A percentile compares a stretch with the other conserved stretches of the same genome.
phyloP scores from a whole-genome alignment of 164 flowering plant species.

The Tetrastigma voinierianum region DNA sequence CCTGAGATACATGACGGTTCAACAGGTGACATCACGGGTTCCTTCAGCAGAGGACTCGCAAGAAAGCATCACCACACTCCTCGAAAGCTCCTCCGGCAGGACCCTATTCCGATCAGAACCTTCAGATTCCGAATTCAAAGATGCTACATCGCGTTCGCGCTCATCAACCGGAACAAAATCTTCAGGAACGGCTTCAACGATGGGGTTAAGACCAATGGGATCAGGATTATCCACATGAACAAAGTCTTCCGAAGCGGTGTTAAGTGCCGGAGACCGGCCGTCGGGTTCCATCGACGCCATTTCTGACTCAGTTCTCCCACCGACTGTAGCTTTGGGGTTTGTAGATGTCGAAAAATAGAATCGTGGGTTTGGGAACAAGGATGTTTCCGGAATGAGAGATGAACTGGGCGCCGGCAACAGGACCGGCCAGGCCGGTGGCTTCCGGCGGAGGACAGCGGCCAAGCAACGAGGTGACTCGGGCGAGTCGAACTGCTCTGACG shows the following conservation, averaged over 20 bases:
- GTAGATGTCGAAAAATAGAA: background rate
- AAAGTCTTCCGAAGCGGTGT: constrained; percentile 28
- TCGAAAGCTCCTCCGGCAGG: constrained; percentile 63
- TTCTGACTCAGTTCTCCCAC: no score
- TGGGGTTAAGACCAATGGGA: background rate
- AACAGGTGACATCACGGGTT: constrained; percentile 68
- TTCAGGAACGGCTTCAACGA: constrained; percentile 13
- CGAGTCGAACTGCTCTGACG: constrained; percentile 13
- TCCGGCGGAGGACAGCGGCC: background rate
- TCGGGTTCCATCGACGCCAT: constrained; percentile 20
- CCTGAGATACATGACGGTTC: constrained; percentile 92
- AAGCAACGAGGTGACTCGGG: constrained; percentile 14
- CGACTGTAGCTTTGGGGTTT: background rate
- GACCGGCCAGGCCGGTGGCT: constrained; percentile 5
- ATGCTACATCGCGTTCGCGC: background rate
- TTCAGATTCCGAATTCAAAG: constrained; percentile 12
- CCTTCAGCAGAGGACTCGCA: constrained; percentile 71
- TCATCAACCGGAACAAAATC: constrained; percentile 16
- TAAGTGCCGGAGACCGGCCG: background rate
- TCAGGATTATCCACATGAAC: constrained; percentile 31
- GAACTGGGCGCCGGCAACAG: background rate
- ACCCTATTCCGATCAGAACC: constrained; percentile 11
- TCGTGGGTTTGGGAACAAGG: background rate
- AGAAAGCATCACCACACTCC: constrained; percentile 42
- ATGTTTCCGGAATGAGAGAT: constrained; percentile 1